Conservation (phyloP, 176 grass and related monocot species). For the Bromus sterilis region DNA sequence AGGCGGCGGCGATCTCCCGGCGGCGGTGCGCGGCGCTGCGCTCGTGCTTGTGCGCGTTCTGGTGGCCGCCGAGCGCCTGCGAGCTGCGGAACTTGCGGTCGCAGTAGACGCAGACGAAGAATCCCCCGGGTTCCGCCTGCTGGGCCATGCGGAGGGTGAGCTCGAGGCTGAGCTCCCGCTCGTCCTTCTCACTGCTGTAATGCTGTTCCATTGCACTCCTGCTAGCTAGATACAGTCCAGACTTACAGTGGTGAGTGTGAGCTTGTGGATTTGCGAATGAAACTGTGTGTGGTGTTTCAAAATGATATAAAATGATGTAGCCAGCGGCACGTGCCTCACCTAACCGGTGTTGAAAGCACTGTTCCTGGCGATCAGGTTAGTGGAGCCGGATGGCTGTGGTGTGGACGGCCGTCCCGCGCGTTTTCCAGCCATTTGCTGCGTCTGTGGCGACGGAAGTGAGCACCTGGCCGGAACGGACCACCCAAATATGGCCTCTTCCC, state of each 20-base stretch:
- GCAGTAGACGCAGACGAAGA: constrained; percentile 90
- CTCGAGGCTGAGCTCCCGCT: constrained; percentile 44
- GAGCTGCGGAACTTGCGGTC: constrained; percentile 81
- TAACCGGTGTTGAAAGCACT: neutral
- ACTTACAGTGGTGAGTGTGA: neutral
- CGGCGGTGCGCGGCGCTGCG: constrained; percentile 60
- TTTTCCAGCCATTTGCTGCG: neutral
- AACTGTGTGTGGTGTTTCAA: too few relatives aligned
- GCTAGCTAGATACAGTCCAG: neutral
- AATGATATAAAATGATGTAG: neutral
- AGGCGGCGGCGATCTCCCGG: constrained; percentile 31
- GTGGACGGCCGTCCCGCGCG: neutral
- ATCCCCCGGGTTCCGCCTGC: constrained; percentile 33
- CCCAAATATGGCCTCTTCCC: neutral
- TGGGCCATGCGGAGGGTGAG: constrained; percentile 33
- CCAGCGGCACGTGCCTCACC: neutral
- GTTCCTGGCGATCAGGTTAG: neutral
- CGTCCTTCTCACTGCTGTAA: constrained; percentile 7
- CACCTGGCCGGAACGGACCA: neutral
- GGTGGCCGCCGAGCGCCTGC: constrained; percentile 88
- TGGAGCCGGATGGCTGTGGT: neutral
- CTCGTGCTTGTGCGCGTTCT: constrained; percentile 96
- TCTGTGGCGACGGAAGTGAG: neutral
- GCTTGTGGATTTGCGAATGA: neutral
- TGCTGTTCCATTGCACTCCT: constrained; percentile 24